Base-by-base conservation (phyloP, 2,329 filamentous ascomycete genomes). In the Nannizziopsis arthrosporioides region DNA sequence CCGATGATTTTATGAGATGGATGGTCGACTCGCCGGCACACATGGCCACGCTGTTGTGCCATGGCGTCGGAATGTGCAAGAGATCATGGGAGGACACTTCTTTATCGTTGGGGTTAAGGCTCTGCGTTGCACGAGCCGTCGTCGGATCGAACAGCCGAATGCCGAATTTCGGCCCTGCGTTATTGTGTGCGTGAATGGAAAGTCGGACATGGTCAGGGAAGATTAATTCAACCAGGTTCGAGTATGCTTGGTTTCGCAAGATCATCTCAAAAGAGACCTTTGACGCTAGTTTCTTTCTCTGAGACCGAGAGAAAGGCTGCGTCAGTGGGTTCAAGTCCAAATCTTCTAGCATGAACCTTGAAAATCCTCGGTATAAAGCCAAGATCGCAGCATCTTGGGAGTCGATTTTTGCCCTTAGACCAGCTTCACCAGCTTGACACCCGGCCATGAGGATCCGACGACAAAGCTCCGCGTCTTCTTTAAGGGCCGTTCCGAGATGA, bases 241-340 rank as follows among this genome's bases (percentile, higher is more conserved):
- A 46, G 38, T 46, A 46, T 9, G 43, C 43, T 38, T 46, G 43
- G 18, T 46, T 46, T 3, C 43, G 43, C 43, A 38, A 19, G 17
- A 46, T 46, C 43, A 46, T 46, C 35, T 46, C 43, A 14, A 46
- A 46, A 3, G 43, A 37, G 19, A 46, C 36, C 31, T 46, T 46
- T n/a, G 34, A 38, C 2, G 43, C 43, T 5, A 46, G 35, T 12
- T 46, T 46, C 19, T 46, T 46, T 14, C 43, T 12, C 15, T 46
- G 43, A 14, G 34, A 38, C 5, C 36, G 34, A 11, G 34, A 38
- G 34, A 38, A 19, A 10, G 43, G 27, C 12, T 39, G 17, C 2
- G 36, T 39, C 19, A 46, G 34, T 12, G 43, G 43, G 18, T 46
- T 18, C 18, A 46, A 27, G 14, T 37, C 34, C 11, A 46, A 35